These are phyloP conservation scores for Rosellinia necatrix DNA, from an alignment of 2,329 filamentous ascomycete genomes.

Conservation along the genomic window DNA sequence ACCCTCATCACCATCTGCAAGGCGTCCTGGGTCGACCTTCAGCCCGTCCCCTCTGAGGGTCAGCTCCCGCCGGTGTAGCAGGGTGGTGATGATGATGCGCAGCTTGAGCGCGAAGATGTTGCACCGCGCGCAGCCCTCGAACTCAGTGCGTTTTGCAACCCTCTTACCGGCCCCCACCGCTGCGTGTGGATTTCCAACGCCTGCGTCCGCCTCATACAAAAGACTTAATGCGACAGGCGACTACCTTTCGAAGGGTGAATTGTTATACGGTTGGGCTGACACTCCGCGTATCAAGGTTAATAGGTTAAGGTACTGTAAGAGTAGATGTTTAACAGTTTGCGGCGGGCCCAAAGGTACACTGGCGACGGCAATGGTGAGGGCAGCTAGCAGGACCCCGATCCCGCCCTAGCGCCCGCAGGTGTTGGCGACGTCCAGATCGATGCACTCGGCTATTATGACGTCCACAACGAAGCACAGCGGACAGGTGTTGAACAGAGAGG, in stretches of 20 bases:
- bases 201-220: too few relatives aligned
- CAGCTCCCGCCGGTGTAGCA: neutral
- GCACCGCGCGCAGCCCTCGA: too few relatives aligned
- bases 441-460: neutral
- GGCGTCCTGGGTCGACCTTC: neutral
- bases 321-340: too few relatives aligned
- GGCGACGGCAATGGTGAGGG: neutral
- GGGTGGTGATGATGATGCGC: neutral
- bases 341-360: neutral
- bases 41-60: neutral
- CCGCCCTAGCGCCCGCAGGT: neutral
- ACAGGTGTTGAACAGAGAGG: conserved; percentile 2
- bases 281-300: too few relatives aligned
- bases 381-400: neutral
- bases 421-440: neutral
- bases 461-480: neutral
- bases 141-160: neutral
- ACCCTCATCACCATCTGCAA: neutral
- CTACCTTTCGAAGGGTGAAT: too few relatives aligned
- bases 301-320: too few relatives aligned
- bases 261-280: too few relatives aligned
- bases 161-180: neutral
- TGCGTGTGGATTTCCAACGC: neutral
- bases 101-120: conserved; percentile 1
- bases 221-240: too few relatives aligned